Evolutionary conservation across 306 rosid species (phyloP).

Genomic region (cucumber (Cucumis sativus)): Cucumber_9930_V3 NC_026657.2:21139001-21139500

Average conservation of each 20-base stretch:
- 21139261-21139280: background rate
- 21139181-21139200: background rate
- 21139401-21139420: constrained; percentile 91
- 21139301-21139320: background rate
- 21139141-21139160: background rate
- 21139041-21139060: background rate
- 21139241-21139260: background rate
- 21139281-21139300: background rate
- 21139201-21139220: background rate
- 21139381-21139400: constrained; percentile 68
- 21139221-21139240: background rate
- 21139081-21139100: background rate
- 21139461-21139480: constrained; percentile 85
- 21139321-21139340: background rate
- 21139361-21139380: constrained; percentile 73
- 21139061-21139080: background rate
- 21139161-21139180: background rate
- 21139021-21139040: background rate
- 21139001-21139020: background rate
- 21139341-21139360: constrained; percentile 21
- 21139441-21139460: constrained; percentile 99
- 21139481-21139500: constrained; percentile 42
- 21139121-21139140: background rate
- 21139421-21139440: constrained; percentile 76
- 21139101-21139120: background rate